phyloP scores from a whole-genome alignment of 331 rosid species.

The Arachis monticola region DNA sequence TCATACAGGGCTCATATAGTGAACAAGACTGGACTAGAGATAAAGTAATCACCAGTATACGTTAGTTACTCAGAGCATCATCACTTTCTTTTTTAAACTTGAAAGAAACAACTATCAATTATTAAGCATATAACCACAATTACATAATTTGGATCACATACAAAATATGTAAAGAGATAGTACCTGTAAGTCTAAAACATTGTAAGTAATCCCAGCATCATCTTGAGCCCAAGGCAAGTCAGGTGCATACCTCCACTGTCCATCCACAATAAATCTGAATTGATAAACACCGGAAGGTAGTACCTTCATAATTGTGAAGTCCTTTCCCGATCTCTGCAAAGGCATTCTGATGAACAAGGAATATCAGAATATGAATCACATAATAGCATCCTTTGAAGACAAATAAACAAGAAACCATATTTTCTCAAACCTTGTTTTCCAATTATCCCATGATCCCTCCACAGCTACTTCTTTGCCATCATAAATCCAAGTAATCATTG shows the following conservation, averaged over 20 bases:
- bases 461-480: conserved; percentile 89
- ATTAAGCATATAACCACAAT: neutral
- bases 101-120: neutral
- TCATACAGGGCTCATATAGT: conserved; percentile 11
- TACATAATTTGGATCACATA: neutral
- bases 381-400: conserved; percentile 20
- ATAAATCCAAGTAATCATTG: conserved; percentile 92
- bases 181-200: conserved; percentile 88
- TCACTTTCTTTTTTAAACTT: conserved; percentile 13
- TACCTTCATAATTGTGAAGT: conserved; percentile 89
- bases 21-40: conserved; percentile 15
- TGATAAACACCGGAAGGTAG: conserved; percentile 96
- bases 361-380: conserved; percentile 36
- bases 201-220: conserved; percentile 78
- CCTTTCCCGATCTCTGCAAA: conserved; percentile 94
- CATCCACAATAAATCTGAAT: conserved; percentile 90
- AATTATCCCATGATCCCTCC: conserved; percentile 97
- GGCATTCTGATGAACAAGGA: conserved; percentile 63
- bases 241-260: conserved; percentile 81
- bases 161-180: conserved; percentile 26
- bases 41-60: neutral
- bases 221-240: conserved; percentile 84
- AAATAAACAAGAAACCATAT: conserved; percentile 26
- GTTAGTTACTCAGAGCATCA: conserved; percentile 18
- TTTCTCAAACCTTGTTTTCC: conserved; percentile 76